These are phyloP conservation scores for Agrocybe chaxingu DNA, from an alignment of 768 basidiomycete genomes.

Conservation along the genomic window DNA sequence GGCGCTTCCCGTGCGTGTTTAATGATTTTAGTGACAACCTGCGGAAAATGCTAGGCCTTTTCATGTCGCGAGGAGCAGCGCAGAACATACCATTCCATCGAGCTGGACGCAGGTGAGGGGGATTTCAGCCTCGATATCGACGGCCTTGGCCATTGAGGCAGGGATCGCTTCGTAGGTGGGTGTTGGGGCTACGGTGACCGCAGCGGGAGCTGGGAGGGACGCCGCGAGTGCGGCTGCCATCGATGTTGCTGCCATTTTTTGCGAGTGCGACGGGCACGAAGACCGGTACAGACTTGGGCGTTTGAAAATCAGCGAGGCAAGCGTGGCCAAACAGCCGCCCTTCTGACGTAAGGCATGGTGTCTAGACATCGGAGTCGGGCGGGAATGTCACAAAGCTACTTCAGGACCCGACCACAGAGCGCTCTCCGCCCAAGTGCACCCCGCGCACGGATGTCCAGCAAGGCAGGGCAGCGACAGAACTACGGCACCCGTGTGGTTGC, in stretches of 20 bases:
- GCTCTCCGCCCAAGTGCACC: no score
- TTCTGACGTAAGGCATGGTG: no score
- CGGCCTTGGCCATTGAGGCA: constrained; percentile 86
- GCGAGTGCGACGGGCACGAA: not conserved
- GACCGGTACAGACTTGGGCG: no score
- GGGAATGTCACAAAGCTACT: no score
- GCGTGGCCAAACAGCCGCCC: no score
- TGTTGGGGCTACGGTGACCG: constrained; percentile 57
- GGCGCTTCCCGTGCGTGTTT: constrained; percentile 85
- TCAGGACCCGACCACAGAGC: no score
- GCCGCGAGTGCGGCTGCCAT: constrained; percentile 95
- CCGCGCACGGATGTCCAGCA: no score
- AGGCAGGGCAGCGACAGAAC: no score
- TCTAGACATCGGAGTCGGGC: no score
- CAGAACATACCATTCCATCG: constrained; percentile 69
- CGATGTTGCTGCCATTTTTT: constrained; percentile 66
- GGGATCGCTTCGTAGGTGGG: constrained; percentile 86
- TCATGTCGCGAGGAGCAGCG: constrained; percentile 1
- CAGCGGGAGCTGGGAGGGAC: constrained; percentile 63
- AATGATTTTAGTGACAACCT: constrained; percentile 93
- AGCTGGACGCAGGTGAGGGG: constrained; percentile 77
- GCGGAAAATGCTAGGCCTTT: constrained; percentile 8
- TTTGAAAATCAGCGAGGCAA: no score
- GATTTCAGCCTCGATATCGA: constrained; percentile 92
- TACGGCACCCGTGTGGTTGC: no score